These are phyloP conservation scores for Penicillium maclennaniae DNA, from an alignment of 495 filamentous ascomycete species.

Conservation along the genomic window DNA sequence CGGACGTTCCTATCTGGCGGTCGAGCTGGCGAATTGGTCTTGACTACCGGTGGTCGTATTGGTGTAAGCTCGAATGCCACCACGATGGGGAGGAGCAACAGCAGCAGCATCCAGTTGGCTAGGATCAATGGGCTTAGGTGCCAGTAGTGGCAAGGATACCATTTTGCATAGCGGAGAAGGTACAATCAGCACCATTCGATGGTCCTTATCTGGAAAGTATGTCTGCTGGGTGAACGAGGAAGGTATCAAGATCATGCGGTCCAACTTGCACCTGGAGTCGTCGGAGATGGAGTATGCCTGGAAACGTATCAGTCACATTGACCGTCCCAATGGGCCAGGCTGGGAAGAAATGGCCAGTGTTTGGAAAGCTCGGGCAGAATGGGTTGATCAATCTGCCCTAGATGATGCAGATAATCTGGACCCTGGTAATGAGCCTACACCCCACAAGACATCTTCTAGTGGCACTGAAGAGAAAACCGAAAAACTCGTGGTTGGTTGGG, in stretches of 20 bases:
- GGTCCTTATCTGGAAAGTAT: conserved; percentile 86
- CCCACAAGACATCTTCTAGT: conserved; percentile 13
- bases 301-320: conserved; percentile 93
- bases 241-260: conserved; percentile 95
- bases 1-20: conserved; percentile 86
- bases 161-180: conserved; percentile 91
- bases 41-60: conserved; percentile 77
- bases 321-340: conserved; percentile 68
- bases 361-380: conserved; percentile 87
- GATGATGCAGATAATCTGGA: conserved; percentile 56
- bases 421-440: conserved; percentile 33
- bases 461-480: conserved; percentile 50
- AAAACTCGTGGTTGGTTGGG: conserved; percentile 90
- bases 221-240: conserved; percentile 94
- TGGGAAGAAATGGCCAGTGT: conserved; percentile 95
- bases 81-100: conserved; percentile 71
- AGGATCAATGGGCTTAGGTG: conserved; percentile 73
- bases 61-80: conserved; percentile 77
- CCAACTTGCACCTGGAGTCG: conserved; percentile 74
- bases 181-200: conserved; percentile 82
- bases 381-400: conserved; percentile 79
- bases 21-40: conserved; percentile 78
- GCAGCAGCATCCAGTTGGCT: conserved; percentile 90
- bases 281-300: conserved; percentile 78
- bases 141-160: conserved; percentile 76